phyloP scores from a whole-genome alignment of 495 filamentous ascomycete species.

The Trichocladium antarcticum region DNA sequence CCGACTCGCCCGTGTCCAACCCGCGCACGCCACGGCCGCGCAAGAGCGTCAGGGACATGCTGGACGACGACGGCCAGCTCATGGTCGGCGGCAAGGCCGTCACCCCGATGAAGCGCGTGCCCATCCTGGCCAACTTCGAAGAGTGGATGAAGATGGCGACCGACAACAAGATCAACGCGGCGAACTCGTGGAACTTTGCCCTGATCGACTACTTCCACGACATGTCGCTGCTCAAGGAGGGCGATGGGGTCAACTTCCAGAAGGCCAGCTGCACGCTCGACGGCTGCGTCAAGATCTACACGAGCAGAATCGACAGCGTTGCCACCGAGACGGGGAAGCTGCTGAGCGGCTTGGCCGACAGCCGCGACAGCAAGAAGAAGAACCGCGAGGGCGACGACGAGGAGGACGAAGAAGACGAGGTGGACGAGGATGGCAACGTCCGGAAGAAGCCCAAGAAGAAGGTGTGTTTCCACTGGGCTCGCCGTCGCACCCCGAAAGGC shows the following conservation, averaged over 20 bases:
- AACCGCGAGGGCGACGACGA: conserved; percentile 50
- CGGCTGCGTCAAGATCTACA: conserved; percentile 99
- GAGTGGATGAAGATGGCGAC: conserved; percentile 99
- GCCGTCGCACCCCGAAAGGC: background rate
- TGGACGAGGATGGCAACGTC: conserved; percentile 64
- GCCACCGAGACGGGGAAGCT: conserved; percentile 95
- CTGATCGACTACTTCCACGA: conserved; percentile 99
- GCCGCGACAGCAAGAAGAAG: conserved; percentile 63
- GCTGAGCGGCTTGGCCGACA: conserved; percentile 87
- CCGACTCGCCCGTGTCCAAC: conserved; percentile 37
- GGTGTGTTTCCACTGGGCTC: conserved; percentile 14
- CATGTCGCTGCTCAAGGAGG: conserved; percentile 93
- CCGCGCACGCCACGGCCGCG: conserved; percentile 49
- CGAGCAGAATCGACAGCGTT: conserved; percentile 93
- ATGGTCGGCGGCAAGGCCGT: conserved; percentile 57
- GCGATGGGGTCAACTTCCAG: conserved; percentile 96
- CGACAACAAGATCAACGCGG: conserved; percentile 99
- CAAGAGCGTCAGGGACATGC: conserved; percentile 41
- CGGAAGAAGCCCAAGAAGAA: conserved; percentile 65
- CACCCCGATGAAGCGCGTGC: conserved; percentile 93
- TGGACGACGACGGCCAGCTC: conserved; percentile 47
- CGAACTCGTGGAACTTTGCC: conserved; percentile 98
- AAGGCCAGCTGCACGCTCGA: conserved; percentile 96
- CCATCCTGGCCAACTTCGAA: conserved; percentile 94
- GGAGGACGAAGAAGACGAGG: conserved; percentile 68